phyloP scores from a whole-genome alignment of 352 stramenopile genomes.

The Phytophthora vignae region DNA sequence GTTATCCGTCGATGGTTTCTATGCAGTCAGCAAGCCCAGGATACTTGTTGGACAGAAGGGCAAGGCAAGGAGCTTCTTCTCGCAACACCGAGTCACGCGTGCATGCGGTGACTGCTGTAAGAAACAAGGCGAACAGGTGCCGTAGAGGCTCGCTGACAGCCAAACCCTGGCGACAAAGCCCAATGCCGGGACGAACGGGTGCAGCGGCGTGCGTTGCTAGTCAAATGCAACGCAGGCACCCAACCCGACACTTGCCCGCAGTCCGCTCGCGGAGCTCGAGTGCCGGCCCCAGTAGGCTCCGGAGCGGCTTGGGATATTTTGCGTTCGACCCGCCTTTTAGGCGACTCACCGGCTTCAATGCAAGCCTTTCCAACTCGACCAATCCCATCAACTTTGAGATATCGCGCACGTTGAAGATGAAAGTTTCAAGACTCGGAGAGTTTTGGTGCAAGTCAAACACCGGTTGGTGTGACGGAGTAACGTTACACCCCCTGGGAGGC shows the following conservation, averaged over 20 bases:
- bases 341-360: neutral
- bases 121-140: constrained; percentile 18
- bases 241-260: too few relatives aligned
- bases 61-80: neutral
- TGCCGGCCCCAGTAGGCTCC: neutral
- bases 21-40: neutral
- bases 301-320: neutral
- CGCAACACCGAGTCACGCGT: constrained; percentile 7
- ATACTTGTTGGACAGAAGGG: constrained; percentile 6
- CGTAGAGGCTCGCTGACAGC: constrained; percentile 18
- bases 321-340: neutral
- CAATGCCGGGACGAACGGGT: constrained; percentile 16
- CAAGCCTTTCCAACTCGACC: neutral
- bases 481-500: constrained; percentile 2
- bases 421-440: neutral
- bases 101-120: neutral
- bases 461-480: neutral
- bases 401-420: neutral
- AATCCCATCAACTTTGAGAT: neutral
- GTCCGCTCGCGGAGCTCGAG: neutral
- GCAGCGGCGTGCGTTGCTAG: neutral
- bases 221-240: neutral
- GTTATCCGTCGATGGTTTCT: too few relatives aligned
- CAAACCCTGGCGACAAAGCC: constrained; percentile 24
- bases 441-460: neutral